These are phyloP conservation scores for Xylaria venustula DNA, from an alignment of 495 filamentous ascomycete species.

Conservation along the genomic window DNA sequence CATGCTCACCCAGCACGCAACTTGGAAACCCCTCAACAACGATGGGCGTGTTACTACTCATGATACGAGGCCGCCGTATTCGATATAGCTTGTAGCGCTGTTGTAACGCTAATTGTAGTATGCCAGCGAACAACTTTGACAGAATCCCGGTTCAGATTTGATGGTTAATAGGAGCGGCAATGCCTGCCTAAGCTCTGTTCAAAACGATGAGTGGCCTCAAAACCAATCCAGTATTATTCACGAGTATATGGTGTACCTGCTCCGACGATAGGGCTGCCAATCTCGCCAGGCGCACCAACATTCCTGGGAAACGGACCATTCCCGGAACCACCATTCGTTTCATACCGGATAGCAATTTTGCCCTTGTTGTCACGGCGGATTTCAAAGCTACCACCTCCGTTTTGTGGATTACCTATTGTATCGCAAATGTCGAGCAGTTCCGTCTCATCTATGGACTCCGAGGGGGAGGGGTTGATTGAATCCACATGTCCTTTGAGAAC, in stretches of 20 bases:
- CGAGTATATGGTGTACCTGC: conserved; percentile 14
- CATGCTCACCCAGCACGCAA: conserved; percentile 20
- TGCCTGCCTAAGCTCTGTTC: background rate
- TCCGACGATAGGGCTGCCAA: conserved; percentile 58
- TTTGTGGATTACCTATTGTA: conserved; percentile 80
- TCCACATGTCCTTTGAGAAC: conserved; percentile 67
- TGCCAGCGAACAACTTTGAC: conserved; percentile 3
- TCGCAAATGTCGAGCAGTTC: conserved; percentile 91
- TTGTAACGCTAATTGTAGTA: too few species aligned
- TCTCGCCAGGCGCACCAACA: conserved; percentile 49
- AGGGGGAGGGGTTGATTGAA: conserved; percentile 48
- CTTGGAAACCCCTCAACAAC: conserved; percentile 8
- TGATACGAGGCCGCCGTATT: background rate
- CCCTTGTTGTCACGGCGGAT: conserved; percentile 52
- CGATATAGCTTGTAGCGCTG: background rate
- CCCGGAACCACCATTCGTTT: conserved; percentile 22
- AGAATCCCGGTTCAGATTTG: background rate
- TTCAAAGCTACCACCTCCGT: conserved; percentile 84
- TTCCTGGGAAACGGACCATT: conserved; percentile 28
- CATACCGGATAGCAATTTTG: conserved; percentile 51
- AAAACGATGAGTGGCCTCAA: too few species aligned
- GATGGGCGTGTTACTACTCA: conserved; percentile 13
- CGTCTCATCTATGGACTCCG: conserved; percentile 59
- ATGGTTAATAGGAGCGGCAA: background rate
- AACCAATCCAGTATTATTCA: background rate